Conservation (phyloP, 495 filamentous ascomycete genomes). For the Hypoxylon perforatum region DNA sequence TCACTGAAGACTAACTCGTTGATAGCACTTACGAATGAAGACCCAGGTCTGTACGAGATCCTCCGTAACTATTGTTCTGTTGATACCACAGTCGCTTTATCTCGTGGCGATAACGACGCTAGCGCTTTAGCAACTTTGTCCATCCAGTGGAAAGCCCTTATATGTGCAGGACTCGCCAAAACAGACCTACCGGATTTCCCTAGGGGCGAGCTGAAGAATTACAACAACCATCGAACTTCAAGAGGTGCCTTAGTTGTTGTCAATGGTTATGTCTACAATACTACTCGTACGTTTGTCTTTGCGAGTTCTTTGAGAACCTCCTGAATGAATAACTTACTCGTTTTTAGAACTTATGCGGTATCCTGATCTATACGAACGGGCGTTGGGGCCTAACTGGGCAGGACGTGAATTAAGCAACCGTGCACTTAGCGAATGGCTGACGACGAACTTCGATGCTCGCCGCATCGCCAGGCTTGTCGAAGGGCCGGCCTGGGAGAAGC, state of each 20-base stretch:
- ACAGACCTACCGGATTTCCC: conserved; percentile 1
- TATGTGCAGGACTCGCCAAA: conserved; percentile 5
- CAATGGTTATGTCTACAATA: conserved; percentile 5
- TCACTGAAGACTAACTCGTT: background rate
- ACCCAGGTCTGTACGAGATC: background rate
- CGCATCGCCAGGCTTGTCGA: background rate
- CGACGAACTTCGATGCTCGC: background rate
- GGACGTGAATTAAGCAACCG: background rate
- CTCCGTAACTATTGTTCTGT: background rate
- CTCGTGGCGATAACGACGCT: background rate
- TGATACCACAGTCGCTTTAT: background rate
- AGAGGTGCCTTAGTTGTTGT: background rate
- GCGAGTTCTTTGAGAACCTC: background rate
- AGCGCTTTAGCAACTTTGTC: conserved; percentile 4
- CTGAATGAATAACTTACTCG: background rate
- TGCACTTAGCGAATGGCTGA: background rate
- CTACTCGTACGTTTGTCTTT: conserved; percentile 6
- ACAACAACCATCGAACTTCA: background rate
- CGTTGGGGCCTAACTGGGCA: background rate
- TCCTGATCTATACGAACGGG: background rate
- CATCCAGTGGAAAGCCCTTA: background rate
- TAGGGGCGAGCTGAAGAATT: background rate
- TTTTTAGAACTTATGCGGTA: conserved; percentile 16
- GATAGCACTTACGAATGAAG: conserved; percentile 6
- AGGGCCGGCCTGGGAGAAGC: background rate